Percentiles rank a stretch among this genome's conserved stretches.
These are phyloP conservation scores for Acacia pycnantha DNA, from an alignment of 331 rosid genomes.

Conservation along the genomic window DNA sequence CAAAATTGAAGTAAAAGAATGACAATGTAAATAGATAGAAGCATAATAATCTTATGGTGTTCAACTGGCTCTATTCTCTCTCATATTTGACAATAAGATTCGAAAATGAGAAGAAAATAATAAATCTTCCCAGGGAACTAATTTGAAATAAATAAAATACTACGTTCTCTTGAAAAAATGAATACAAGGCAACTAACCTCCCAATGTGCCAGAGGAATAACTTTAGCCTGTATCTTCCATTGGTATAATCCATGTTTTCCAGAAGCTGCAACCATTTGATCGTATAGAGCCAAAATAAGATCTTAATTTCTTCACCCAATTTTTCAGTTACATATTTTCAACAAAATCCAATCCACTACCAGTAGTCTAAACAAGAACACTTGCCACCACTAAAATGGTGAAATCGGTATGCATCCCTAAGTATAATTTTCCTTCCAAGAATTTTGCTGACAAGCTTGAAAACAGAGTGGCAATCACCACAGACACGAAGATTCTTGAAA, in stretches of 20 bases:
- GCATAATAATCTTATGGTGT: neutral
- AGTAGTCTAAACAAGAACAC: slow-evolving; percentile 87
- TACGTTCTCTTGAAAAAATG: neutral
- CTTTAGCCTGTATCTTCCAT: neutral
- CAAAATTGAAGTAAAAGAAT: neutral
- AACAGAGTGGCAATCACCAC: slow-evolving; percentile 94
- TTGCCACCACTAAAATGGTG: slow-evolving; percentile 79
- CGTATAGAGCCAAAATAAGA: neutral
- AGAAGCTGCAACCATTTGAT: neutral
- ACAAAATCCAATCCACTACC: slow-evolving; percentile 52
- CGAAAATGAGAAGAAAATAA: neutral
- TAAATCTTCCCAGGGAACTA: neutral
- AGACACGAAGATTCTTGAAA: slow-evolving; percentile 89
- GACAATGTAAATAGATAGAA: neutral
- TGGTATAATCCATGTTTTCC: neutral
- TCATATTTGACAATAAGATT: neutral
- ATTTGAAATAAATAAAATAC: neutral
- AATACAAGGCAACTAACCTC: neutral
- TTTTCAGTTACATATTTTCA: neutral
- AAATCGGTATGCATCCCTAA: slow-evolving; percentile 85
- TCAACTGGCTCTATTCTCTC: neutral
- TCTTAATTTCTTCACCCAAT: neutral
- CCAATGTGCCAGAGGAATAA: neutral
- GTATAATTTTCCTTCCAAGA: slow-evolving; percentile 58
- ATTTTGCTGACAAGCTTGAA: slow-evolving; percentile 66